Conservation (phyloP, 139 green algal species). For the Parachlorella kessleri region DNA sequence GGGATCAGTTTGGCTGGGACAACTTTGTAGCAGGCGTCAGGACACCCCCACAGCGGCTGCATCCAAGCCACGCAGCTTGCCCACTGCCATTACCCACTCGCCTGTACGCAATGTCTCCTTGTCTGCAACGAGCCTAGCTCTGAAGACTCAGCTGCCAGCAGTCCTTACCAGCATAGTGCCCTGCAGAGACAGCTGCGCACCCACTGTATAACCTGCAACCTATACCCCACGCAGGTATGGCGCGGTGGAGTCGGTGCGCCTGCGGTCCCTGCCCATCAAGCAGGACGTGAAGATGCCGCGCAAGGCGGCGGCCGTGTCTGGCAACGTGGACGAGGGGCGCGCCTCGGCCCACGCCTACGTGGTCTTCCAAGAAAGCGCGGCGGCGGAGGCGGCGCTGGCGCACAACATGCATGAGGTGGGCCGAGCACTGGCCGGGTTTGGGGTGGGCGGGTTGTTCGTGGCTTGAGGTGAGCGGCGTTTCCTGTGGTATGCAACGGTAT, state of each 20-base stretch:
- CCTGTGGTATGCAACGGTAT: too few relatives aligned
- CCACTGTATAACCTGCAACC: not conserved
- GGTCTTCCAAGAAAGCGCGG: constrained; percentile 61
- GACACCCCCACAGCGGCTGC: too few relatives aligned
- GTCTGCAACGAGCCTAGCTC: too few relatives aligned
- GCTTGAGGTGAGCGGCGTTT: too few relatives aligned
- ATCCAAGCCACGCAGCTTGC: too few relatives aligned
- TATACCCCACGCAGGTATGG: constrained; percentile 68
- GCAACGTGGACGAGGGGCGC: constrained; percentile 9
- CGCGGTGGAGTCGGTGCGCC: constrained; percentile 72
- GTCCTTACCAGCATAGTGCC: too few relatives aligned
- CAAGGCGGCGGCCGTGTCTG: constrained; percentile 51
- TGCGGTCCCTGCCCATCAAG: constrained; percentile 80
- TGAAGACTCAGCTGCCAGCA: too few relatives aligned
- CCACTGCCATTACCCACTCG: too few relatives aligned
- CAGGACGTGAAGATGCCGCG: constrained; percentile 56
- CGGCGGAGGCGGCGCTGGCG: constrained; percentile 52
- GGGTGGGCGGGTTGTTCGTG: not conserved
- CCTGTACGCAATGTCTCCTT: too few relatives aligned
- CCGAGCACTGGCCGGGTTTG: not conserved
- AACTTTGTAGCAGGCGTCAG: too few relatives aligned
- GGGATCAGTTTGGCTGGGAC: too few relatives aligned
- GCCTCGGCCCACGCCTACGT: constrained; percentile 58
- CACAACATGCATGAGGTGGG: constrained; percentile 76
- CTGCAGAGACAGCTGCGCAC: too few relatives aligned